A percentile compares a stretch with the other conserved stretches of the same genome.
Evolutionary conservation across 345 rosid genomes (phyloP).

Genomic region (Syzygium aromaticum): DNA sequence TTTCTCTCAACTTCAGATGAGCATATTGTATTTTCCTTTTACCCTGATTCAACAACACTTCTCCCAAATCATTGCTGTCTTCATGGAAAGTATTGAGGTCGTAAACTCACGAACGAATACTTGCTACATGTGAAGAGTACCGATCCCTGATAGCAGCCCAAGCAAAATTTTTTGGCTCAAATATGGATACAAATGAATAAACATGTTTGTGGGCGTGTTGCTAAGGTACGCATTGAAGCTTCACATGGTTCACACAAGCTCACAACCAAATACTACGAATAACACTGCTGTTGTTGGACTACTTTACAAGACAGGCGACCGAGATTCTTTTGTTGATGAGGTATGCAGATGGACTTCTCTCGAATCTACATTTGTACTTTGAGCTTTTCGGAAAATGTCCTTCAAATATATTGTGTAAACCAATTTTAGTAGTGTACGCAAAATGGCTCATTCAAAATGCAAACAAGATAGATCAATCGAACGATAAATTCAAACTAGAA

Average conservation of each 20-base stretch:
- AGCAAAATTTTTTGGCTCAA: not conserved
- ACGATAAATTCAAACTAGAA: not conserved
- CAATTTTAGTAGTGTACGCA: not conserved
- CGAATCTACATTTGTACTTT: not conserved
- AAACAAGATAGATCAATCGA: no score
- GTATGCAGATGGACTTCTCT: slow-evolving; percentile 8
- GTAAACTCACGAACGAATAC: not conserved
- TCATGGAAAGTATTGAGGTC: not conserved
- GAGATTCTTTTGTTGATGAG: slow-evolving; percentile 42
- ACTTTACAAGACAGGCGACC: slow-evolving; percentile 32
- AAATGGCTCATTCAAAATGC: not conserved
- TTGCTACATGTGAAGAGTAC: not conserved
- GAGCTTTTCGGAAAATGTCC: not conserved
- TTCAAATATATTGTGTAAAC: not conserved
- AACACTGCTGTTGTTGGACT: slow-evolving; percentile 38
- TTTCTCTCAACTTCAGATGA: not conserved
- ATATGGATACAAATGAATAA: not conserved
- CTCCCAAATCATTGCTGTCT: no score
- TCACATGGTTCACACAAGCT: slow-evolving; percentile 59
- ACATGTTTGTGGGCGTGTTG: not conserved
- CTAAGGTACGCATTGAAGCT: slow-evolving; percentile 52
- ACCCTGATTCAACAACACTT: no score
- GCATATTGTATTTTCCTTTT: no score
- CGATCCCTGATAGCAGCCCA: not conserved
- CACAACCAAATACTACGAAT: slow-evolving; percentile 26